Conservation (phyloP, 148 eudicot species). For the Limonium bicolor region DNA sequence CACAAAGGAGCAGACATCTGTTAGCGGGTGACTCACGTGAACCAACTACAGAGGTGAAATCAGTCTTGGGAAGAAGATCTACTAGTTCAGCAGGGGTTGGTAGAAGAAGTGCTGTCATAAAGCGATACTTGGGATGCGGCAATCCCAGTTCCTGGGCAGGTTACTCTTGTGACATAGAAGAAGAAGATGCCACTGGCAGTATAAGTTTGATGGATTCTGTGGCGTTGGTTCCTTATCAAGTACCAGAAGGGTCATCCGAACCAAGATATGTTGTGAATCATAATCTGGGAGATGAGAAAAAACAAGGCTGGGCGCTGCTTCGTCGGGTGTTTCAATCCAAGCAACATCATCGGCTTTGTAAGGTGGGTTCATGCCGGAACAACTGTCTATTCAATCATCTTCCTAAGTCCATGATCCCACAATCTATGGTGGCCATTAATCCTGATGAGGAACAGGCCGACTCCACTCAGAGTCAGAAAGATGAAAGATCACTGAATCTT, state of each 20-base stretch:
- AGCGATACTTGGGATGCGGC: conserved; percentile 24
- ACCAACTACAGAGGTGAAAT: conserved; percentile 4
- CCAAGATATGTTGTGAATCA: conserved; percentile 12
- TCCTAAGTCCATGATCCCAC: conserved; percentile 11
- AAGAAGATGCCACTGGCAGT: conserved; percentile 14
- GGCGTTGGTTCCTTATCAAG: conserved; percentile 56
- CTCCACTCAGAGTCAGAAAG: conserved; percentile 12
- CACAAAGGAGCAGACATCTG: conserved; percentile 6
- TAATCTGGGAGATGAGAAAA: conserved; percentile 26
- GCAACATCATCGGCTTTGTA: conserved; percentile 7
- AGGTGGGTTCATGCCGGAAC: conserved; percentile 14
- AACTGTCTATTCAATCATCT: conserved; percentile 16
- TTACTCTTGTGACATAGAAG: conserved; percentile 15
- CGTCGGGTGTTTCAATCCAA: conserved; percentile 23
- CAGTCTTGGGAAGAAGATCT: conserved; percentile 4
- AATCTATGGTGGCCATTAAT: conserved; percentile 19
- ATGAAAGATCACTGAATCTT: conserved; percentile 11
- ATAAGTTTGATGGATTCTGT: conserved; percentile 22
- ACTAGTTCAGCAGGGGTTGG: conserved; percentile 8
- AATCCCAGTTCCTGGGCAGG: conserved; percentile 23
- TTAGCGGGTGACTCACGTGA: conserved; percentile 5
- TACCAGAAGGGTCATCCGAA: conserved; percentile 22
- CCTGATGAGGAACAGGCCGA: conserved; percentile 21
- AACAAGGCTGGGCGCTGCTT: conserved; percentile 52
- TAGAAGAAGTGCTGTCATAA: conserved; percentile 29